phyloP scores from a whole-genome alignment of 192 early-diverging fungal species.

The Coemansia pectinata region DNA sequence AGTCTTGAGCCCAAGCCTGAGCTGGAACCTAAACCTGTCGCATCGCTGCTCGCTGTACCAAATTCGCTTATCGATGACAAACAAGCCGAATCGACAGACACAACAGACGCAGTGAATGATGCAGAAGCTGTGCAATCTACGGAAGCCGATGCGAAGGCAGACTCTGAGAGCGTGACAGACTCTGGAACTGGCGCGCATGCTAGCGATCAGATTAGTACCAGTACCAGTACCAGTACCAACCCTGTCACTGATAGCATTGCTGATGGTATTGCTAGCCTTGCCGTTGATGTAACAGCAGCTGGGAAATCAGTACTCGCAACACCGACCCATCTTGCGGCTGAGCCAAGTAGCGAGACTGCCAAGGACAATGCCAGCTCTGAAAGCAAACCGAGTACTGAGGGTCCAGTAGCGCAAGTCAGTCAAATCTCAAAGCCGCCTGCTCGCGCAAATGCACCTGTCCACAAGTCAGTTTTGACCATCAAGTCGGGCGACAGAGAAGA shows the following conservation, averaged over 20 bases:
- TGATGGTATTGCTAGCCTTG: background rate
- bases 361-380: background rate
- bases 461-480: conserved; percentile 9
- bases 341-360: background rate
- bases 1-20: background rate
- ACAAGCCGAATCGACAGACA: background rate
- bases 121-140: background rate
- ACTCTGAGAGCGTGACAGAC: background rate
- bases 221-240: too few species aligned
- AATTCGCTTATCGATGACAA: background rate
- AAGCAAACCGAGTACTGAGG: background rate
- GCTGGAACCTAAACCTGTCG: background rate
- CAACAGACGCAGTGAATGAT: background rate
- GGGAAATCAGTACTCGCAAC: background rate
- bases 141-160: background rate
- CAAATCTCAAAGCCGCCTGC: background rate
- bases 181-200: background rate
- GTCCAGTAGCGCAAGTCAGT: background rate
- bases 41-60: background rate
- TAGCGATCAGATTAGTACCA: background rate
- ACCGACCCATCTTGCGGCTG: background rate
- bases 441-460: conserved; percentile 1
- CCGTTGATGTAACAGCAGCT: background rate
- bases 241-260: background rate
- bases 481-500: conserved; percentile 33